A percentile compares a stretch with the other conserved stretches of the same genome.
Evolutionary conservation across 2,329 filamentous ascomycete genomes (phyloP).

Genomic region (Colletotrichum melonis): DNA sequence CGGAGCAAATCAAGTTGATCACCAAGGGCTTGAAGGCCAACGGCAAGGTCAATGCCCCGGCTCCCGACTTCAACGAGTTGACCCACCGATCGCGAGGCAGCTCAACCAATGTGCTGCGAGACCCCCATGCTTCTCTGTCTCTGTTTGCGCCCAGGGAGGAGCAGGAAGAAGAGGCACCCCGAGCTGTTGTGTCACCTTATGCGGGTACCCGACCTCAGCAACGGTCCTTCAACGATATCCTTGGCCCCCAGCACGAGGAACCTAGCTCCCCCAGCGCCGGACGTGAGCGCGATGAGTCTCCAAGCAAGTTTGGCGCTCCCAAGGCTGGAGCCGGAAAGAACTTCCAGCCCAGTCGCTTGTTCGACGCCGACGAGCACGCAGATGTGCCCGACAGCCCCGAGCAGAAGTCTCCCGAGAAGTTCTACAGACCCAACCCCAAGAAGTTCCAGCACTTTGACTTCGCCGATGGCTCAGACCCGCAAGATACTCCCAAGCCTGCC

Average conservation of each 20-base stretch:
- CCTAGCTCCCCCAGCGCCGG: conserved; percentile 48
- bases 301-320: conserved; percentile 57
- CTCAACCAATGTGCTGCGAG: conserved; percentile 66
- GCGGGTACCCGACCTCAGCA: conserved; percentile 70
- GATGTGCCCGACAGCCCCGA: conserved; percentile 57
- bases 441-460: conserved; percentile 92
- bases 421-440: conserved; percentile 75
- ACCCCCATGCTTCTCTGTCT: conserved; percentile 77
- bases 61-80: conserved; percentile 50
- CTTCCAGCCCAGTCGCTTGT: conserved; percentile 72
- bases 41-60: conserved; percentile 47
- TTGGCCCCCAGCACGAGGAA: conserved; percentile 58
- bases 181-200: conserved; percentile 68
- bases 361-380: conserved; percentile 63
- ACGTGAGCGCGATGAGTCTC: conserved; percentile 64
- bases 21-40: conserved; percentile 66
- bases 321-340: conserved; percentile 71
- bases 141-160: conserved; percentile 79
- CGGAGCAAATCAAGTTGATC: conserved; percentile 85
- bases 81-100: conserved; percentile 60
- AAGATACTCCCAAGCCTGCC: conserved; percentile 57
- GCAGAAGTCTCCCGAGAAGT: conserved; percentile 53
- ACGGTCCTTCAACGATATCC: conserved; percentile 80
- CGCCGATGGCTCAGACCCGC: conserved; percentile 70
- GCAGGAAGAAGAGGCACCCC: conserved; percentile 42